Evolutionary conservation across 2,329 filamentous ascomycete species (phyloP), one percentile per base, ranked within the genome.

Genomic region (Talaromyces marneffei): DNA sequence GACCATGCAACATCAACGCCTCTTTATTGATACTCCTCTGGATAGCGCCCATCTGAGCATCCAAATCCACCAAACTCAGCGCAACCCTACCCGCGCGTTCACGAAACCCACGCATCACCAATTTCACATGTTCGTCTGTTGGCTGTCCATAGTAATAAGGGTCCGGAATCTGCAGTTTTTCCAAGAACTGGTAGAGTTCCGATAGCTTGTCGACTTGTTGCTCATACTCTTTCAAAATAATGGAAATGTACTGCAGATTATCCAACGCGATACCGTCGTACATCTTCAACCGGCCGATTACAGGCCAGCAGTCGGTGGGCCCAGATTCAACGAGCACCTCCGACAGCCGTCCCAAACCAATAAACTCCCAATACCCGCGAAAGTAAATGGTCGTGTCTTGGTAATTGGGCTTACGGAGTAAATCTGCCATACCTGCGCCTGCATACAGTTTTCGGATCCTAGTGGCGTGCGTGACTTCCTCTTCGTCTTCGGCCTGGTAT

Each of bases 1-100:
- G 12, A 16, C 29, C 77, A 75, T 61, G 82, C 78, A 69, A 85
- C 85, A 56, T 80, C 78, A 59, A 76, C 76, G 67, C 85, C 84
- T 60, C 79, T 82, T 0, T 82, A 82, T 62, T 87, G 78, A 70
- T 65, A 29, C 63, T 60, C 53, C 63, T 62, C 57, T 61, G 62
- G 50, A 69, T 18, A 14, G 64, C 63, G 56, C 62, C 59, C 57
- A 66, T 64, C 23, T 65, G 53, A 25, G 48, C 55, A 56, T 70
- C 64, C 46, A 67, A 66, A 9, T 59, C 54, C 12, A 33, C n/a
- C 37, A 69, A 55, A 16, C 55, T 58, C 42, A 55, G 62, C 18
- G 44, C 64, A 54, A 69, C 63, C 0, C 59, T 61, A 33, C 61
- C 42, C 0, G 67, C 66, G 25, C 65, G 57, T 10, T 48, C 16